Evolutionary conservation across 2,329 filamentous ascomycete genomes (phyloP), one percentile per base, ranked within the genome.

Genomic region (Colletotrichum siamense): DNA sequence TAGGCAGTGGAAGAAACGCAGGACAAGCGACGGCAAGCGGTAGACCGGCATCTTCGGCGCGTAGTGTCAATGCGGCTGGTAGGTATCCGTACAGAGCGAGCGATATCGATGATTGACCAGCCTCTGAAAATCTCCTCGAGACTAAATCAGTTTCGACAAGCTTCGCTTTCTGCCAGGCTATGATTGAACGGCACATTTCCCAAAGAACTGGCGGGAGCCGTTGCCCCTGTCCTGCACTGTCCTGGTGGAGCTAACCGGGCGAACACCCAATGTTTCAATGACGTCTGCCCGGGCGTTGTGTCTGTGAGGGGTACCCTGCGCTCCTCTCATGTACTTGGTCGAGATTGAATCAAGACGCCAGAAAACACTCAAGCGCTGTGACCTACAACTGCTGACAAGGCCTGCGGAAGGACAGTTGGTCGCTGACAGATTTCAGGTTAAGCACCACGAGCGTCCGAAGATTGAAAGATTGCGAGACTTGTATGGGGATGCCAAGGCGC

Each of bases 241-340:
- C 44, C 69, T 64, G 9, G 64, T 68, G 69, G 62, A 64, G 49
- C 63, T 13, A 16, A 36, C 36, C 34, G 34, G 26, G 69, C 52
- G 62, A 44, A 39, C 36, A 64, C 32, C 57, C 63, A 66, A 16
- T 59, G 36, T 69, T 76, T 73, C 69, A 73, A 76, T 76, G 73
- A 76, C 73, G 69, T 73, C 62, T 73, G 55, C 39, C 39, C 59
- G 30, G 55, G 64, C 57, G 16, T 8, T 30, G n/a, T 61, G 49
- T 36, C n/a, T 67, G 49, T 65, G 67, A 71, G 67, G 62, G 69
- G 68, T 24, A 67, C 62, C 52, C 26, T 36, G 39, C 70, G n/a
- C 44, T 52, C 44, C n/a, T 22, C 26, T 36, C 30, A 44, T 18
- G 62, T 57, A 63, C 69, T 63, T 22, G 28, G 18, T 28, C 10